These are phyloP conservation scores for Calocybe cyanea DNA, from an alignment of 768 basidiomycete species.

Conservation along the genomic window DNA sequence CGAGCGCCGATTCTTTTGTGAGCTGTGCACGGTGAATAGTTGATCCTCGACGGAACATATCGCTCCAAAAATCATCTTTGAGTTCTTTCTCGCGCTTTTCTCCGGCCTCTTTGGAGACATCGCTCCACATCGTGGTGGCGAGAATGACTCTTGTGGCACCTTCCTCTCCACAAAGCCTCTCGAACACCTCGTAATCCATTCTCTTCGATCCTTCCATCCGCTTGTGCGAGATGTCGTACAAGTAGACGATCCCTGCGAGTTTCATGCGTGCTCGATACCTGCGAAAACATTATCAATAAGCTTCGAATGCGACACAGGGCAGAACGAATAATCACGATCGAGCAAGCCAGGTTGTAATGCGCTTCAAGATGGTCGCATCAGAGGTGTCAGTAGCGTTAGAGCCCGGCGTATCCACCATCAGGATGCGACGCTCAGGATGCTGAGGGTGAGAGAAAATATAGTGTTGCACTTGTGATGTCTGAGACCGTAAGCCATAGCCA, in stretches of 20 bases:
- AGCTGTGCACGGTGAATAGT: not conserved
- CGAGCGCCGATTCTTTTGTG: slow-evolving; percentile 5
- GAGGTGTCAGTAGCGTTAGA: not conserved
- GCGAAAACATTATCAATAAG: not conserved
- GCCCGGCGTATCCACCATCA: too few species aligned
- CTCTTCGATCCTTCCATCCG: too few species aligned
- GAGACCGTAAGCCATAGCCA: too few species aligned
- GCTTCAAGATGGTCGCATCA: not conserved
- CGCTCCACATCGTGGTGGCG: slow-evolving; percentile 13
- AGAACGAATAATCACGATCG: not conserved
- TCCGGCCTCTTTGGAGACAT: slow-evolving; percentile 3
- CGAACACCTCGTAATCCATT: too few species aligned
- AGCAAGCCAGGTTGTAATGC: not conserved
- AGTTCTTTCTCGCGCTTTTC: slow-evolving; percentile 11
- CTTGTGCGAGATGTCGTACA: too few species aligned
- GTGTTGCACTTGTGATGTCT: too few species aligned
- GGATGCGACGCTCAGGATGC: too few species aligned
- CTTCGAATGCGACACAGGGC: too few species aligned
- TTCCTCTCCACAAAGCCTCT: too few species aligned
- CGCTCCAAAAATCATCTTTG: slow-evolving; percentile 6
- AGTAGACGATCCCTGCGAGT: too few species aligned
- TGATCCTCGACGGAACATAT: slow-evolving; percentile 10
- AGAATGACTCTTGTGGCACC: slow-evolving; percentile 14
- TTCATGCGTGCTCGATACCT: slow-evolving; percentile 14
- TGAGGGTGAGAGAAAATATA: too few species aligned